A percentile compares a stretch with the other conserved stretches of the same genome.
phyloP scores from a whole-genome alignment of 495 filamentous ascomycete species.

The Hyaloscypha bicolor region DNA sequence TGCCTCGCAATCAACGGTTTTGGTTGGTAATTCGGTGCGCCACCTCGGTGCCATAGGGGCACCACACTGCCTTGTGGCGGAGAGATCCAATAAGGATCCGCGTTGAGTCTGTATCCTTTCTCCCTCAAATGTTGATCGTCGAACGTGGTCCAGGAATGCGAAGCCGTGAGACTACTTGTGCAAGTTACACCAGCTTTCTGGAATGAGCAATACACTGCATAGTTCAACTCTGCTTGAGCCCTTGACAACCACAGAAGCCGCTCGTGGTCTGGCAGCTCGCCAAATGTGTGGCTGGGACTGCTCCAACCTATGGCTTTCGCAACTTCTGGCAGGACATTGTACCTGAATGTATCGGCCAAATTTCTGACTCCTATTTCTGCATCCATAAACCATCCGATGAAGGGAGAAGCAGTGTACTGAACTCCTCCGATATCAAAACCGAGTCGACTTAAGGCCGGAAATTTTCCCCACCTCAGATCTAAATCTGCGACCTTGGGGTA shows the following conservation, averaged over 20 bases:
- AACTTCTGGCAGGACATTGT: neutral
- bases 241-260: neutral
- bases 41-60: neutral
- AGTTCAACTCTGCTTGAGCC: neutral
- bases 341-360: neutral
- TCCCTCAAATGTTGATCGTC: neutral
- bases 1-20: neutral
- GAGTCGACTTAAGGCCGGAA: neutral
- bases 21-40: neutral
- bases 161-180: neutral
- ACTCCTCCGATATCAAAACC: neutral
- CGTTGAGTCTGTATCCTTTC: conserved; percentile 1
- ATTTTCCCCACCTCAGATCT: neutral
- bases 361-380: neutral
- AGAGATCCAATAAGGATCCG: neutral
- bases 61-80: neutral
- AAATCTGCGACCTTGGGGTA: neutral
- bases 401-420: neutral
- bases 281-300: neutral
- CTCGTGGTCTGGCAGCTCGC: neutral
- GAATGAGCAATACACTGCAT: neutral
- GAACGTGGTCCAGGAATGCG: neutral
- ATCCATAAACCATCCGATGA: neutral
- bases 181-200: neutral
- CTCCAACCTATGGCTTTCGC: neutral